Conservation (phyloP, 2,329 filamentous ascomycete genomes). For the Penicillium sp. region DNA sequence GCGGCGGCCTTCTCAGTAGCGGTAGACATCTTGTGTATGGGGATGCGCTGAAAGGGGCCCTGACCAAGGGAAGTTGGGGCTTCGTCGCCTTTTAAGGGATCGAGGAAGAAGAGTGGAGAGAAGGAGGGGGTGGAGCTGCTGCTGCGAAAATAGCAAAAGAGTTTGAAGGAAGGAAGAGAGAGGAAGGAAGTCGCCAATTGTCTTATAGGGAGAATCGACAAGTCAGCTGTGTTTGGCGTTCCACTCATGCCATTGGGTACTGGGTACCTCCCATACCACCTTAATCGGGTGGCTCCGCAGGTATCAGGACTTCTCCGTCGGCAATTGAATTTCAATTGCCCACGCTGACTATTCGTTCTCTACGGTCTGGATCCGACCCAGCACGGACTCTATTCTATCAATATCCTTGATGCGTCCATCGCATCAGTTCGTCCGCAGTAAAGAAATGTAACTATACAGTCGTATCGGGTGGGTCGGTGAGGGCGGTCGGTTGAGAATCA, state of each 20-base stretch:
- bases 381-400: neutral
- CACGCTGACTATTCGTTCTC: conserved; percentile 12
- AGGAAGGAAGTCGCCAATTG: conserved; percentile 10
- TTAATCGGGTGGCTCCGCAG: neutral
- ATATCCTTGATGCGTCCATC: neutral
- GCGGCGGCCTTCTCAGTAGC: conserved; percentile 49
- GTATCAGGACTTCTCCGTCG: neutral
- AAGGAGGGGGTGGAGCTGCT: conserved; percentile 26
- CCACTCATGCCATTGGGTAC: conserved; percentile 25
- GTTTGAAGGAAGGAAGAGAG: conserved; percentile 19
- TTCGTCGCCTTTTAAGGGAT: conserved; percentile 65
- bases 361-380: conserved; percentile 1
- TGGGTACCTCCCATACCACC: conserved; percentile 25
- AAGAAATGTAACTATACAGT: neutral
- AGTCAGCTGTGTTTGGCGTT: conserved; percentile 6
- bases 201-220: conserved; percentile 22
- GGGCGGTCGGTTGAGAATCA: conserved; percentile 18
- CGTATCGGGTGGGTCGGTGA: conserved; percentile 16
- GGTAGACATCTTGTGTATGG: conserved; percentile 56
- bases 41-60: conserved; percentile 67
- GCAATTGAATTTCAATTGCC: neutral
- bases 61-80: conserved; percentile 96
- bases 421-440: neutral
- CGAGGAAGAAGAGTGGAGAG: conserved; percentile 20
- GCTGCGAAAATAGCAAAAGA: conserved; percentile 11